phyloP scores from a whole-genome alignment of 2,329 filamentous ascomycete species.

The Raffaelea arxii region DNA sequence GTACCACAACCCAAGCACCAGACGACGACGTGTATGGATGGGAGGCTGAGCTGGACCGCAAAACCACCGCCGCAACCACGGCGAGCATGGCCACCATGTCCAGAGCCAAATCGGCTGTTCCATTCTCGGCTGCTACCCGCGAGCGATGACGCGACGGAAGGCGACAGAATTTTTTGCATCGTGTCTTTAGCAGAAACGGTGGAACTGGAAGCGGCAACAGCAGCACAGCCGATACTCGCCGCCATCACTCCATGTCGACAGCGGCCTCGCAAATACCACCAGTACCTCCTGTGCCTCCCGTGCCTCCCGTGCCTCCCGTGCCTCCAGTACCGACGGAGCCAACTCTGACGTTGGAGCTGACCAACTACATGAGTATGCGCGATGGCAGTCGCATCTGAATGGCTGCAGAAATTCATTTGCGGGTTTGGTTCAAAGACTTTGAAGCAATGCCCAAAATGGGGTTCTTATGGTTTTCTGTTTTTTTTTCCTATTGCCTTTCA shows the following conservation, averaged over 20 bases:
- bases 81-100: background rate
- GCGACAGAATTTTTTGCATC: conserved; percentile 28
- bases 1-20: conserved; percentile 12
- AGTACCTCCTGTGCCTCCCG: no score
- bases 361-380: background rate
- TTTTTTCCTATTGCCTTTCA: background rate
- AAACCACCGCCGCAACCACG: conserved; percentile 6
- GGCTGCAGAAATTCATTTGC: no score
- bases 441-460: no score
- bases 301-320: no score
- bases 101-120: no score
- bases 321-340: no score
- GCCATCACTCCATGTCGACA: no score
- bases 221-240: background rate
- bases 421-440: no score
- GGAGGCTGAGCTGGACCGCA: conserved; percentile 37
- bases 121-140: no score
- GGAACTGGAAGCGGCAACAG: background rate
- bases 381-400: conserved; percentile 5
- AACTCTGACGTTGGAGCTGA: conserved; percentile 1
- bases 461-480: background rate
- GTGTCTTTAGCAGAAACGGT: conserved; percentile 22
- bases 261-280: no score
- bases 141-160: conserved; percentile 15
- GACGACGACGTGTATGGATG: conserved; percentile 41